phyloP scores from a whole-genome alignment of 306 rosid genomes.

The Delonix regia region DNA sequence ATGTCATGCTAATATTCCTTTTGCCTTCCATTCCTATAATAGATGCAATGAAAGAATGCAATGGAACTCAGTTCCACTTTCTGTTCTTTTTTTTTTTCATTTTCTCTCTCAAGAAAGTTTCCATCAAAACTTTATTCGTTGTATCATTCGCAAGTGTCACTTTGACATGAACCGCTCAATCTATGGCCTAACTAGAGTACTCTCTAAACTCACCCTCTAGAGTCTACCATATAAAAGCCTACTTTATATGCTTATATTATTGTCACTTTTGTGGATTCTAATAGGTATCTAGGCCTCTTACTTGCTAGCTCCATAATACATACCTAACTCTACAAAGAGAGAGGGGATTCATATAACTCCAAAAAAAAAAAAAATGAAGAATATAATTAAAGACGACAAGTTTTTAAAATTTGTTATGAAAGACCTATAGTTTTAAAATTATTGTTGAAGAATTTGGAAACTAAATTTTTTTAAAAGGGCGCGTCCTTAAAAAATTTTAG shows the following conservation, averaged over 20 bases:
- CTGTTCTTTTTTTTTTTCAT: neutral
- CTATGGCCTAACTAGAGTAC: slow-evolving; percentile 7
- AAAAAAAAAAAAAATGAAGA: too few species aligned
- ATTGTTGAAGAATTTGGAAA: too few species aligned
- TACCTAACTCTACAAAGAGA: too few species aligned
- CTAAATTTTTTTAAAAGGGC: too few species aligned
- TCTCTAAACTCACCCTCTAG: neutral
- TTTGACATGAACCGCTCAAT: slow-evolving; percentile 30
- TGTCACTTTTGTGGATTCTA: neutral
- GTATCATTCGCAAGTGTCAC: slow-evolving; percentile 17
- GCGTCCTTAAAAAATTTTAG: too few species aligned
- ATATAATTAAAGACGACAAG: too few species aligned
- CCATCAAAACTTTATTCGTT: neutral
- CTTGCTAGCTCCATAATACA: neutral
- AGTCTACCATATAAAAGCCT: neutral
- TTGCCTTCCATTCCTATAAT: neutral
- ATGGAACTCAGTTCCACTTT: slow-evolving; percentile 21
- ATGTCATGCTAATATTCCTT: neutral
- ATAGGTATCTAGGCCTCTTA: slow-evolving; percentile 19
- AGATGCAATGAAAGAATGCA: neutral
- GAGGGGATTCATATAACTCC: too few species aligned
- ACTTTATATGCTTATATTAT: slow-evolving; percentile 1
- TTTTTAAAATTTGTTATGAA: too few species aligned
- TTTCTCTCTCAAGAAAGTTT: neutral
- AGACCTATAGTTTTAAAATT: too few species aligned